phyloP scores from a whole-genome alignment of 2,329 filamentous ascomycete species.

The Claviceps sorghi region DNA sequence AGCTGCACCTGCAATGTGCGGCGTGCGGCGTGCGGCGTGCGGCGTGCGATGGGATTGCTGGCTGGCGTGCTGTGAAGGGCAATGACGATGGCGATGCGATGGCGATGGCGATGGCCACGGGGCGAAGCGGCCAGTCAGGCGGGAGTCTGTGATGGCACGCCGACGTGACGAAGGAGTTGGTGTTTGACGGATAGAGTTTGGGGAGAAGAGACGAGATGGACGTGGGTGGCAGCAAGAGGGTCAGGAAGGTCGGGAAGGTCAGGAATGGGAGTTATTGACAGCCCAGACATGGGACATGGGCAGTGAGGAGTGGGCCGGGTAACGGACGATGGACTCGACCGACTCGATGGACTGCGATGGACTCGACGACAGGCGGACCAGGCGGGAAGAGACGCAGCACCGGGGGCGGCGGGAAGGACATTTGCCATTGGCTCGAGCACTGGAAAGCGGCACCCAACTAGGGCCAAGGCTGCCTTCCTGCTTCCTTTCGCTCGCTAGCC shows the following conservation, averaged over 20 bases:
- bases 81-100: background rate
- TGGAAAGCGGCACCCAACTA: background rate
- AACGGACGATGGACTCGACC: background rate
- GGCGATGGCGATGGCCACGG: too few relatives aligned
- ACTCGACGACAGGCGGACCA: background rate
- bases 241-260: background rate
- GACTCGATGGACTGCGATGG: background rate
- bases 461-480: background rate
- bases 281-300: background rate
- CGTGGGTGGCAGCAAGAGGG: constrained; percentile 1
- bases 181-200: constrained; percentile 1
- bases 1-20: background rate
- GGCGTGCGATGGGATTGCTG: background rate
- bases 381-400: background rate
- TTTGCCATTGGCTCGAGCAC: background rate
- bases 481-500: background rate
- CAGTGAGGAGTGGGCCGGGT: background rate
- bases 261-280: background rate
- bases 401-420: background rate
- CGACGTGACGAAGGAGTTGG: background rate
- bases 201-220: background rate
- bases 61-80: background rate
- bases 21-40: too few relatives aligned
- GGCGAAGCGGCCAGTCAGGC: background rate
- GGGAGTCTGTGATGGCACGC: background rate